Evolutionary conservation across 306 rosid genomes (phyloP), one percentile per base, ranked within the genome.

Genomic region (Oxytropis ochrocephala): DNA sequence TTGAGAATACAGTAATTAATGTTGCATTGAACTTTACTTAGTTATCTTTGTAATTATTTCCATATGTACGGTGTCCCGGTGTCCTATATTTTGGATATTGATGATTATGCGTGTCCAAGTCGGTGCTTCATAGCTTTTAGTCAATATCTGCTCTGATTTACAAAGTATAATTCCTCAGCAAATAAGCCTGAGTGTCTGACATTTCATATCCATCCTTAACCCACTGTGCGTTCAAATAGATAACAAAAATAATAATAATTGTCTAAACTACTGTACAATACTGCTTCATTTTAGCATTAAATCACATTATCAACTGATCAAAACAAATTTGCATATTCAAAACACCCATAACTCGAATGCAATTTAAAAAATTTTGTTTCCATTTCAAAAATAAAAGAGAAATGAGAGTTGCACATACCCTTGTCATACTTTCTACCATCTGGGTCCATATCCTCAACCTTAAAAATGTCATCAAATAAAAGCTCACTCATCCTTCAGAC

Each of bases 391-490:
- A 35, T 8, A 12, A 12, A 21, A 21, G 46, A 3, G 0, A 44
- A 0, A 48, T 7, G 32, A 10, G 61, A 19, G 62, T 16, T 56
- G 11, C 7, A 16, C 77, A 50, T 77, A 91, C 99, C 97, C 44
- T 81, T 90, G 48, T 90, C 98, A 65, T 86, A 94, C 80, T 85
- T 90, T 81, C 85, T 87, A 36, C 98, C 98, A 67, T 94, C 96
- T 1, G 97, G 98, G 69, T 90, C 83, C 72, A 94, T 4, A 39
- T 74, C 57, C 38, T 67, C 85, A 21, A 88, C 73, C 86, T 81
- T 86, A 55, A 94, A 87, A 57, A 88, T 58, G 49, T 94, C 98
- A 73, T 94, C 88, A 48, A 88, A 90, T 5, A 85, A 80, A 57
- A 91, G 85, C 81, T 85, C 98, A 49, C 82, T 86, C 98, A 90